These are phyloP conservation scores for Xylaria sp. DNA, from an alignment of 495 filamentous ascomycete species.

Conservation along the genomic window DNA sequence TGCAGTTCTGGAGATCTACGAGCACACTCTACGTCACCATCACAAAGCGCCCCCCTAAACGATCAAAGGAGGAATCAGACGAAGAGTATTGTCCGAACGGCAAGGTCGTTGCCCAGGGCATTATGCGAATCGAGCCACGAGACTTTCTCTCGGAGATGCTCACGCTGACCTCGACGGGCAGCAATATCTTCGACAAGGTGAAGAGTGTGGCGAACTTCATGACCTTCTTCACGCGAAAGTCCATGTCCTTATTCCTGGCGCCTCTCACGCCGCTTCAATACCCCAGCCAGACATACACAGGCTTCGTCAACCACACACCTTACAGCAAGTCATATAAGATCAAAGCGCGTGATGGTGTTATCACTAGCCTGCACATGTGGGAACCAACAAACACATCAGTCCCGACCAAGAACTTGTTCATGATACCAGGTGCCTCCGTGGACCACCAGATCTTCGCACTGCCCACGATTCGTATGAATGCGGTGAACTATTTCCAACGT, in stretches of 20 bases:
- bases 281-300: slow-evolving; percentile 52
- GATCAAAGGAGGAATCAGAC: slow-evolving; percentile 38
- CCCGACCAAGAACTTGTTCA: slow-evolving; percentile 57
- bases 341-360: slow-evolving; percentile 58
- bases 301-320: slow-evolving; percentile 58
- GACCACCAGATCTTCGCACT: slow-evolving; percentile 70
- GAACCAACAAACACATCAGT: slow-evolving; percentile 50
- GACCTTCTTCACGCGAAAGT: slow-evolving; percentile 63
- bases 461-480: slow-evolving; percentile 69
- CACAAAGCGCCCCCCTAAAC: slow-evolving; percentile 42
- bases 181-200: slow-evolving; percentile 50
- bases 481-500: slow-evolving; percentile 68
- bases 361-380: slow-evolving; percentile 62
- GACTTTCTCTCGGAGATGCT: slow-evolving; percentile 66
- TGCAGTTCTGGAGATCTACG: slow-evolving; percentile 66
- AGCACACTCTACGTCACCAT: slow-evolving; percentile 67
- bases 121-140: slow-evolving; percentile 61
- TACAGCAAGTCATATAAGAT: slow-evolving; percentile 49
- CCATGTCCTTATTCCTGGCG: slow-evolving; percentile 60
- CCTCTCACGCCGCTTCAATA: slow-evolving; percentile 64
- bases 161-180: slow-evolving; percentile 60
- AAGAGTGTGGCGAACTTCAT: slow-evolving; percentile 58
- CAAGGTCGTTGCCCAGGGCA: slow-evolving; percentile 61
- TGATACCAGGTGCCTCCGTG: slow-evolving; percentile 68
- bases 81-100: slow-evolving; percentile 49